A percentile compares a stretch with the other conserved stretches of the same genome.
These are phyloP conservation scores for Amaranthus hypochondriacus DNA, from an alignment of 148 eudicot species.

Conservation along the genomic window DNA sequence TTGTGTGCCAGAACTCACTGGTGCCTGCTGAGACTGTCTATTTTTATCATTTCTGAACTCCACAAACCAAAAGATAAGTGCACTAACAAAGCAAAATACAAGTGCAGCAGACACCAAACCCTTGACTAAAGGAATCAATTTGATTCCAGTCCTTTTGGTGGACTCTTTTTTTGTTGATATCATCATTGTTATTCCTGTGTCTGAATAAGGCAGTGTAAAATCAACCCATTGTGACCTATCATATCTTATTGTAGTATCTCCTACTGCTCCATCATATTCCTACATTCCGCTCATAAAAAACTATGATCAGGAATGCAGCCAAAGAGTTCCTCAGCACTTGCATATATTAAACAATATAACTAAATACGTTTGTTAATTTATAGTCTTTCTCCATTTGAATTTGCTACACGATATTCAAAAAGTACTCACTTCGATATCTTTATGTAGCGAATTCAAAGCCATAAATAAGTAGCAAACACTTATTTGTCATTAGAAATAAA, in stretches of 20 bases:
- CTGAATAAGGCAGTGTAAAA: conserved; percentile 23
- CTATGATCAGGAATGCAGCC: not conserved
- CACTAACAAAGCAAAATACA: not conserved
- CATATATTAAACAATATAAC: too few species aligned
- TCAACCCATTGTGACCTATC: conserved; percentile 10
- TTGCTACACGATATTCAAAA: not conserved
- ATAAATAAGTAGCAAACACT: not conserved
- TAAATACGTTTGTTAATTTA: not conserved
- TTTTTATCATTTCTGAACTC: not conserved
- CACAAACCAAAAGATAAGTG: not conserved
- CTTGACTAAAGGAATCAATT: not conserved
- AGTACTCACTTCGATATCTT: not conserved
- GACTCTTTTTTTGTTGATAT: not conserved
- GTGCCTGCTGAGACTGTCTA: not conserved
- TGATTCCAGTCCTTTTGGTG: not conserved
- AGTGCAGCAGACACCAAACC: conserved; percentile 6
- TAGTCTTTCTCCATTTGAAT: not conserved
- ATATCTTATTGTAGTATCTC: conserved; percentile 14
- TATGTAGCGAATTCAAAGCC: not conserved
- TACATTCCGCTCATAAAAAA: not conserved
- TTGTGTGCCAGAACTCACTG: not conserved
- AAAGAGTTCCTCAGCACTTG: too few species aligned
- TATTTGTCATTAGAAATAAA: not conserved
- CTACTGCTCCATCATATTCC: conserved; percentile 18
- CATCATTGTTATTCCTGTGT: conserved; percentile 23